These are phyloP conservation scores for Xylaria arbuscula DNA, from an alignment of 2,329 filamentous ascomycete genomes.

Conservation along the genomic window DNA sequence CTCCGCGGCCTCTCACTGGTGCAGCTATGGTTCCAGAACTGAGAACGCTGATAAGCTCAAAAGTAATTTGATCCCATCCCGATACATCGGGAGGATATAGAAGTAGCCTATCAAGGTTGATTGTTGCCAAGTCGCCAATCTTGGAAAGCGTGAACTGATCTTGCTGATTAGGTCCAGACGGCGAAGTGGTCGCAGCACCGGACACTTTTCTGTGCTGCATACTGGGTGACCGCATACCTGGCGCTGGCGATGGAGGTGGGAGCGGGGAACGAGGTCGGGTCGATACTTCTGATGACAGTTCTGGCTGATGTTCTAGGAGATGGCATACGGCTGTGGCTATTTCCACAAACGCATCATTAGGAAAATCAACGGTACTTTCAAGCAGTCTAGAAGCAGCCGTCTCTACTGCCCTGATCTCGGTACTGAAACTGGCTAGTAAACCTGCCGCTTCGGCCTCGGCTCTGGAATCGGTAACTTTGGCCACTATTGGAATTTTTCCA, in stretches of 20 bases:
- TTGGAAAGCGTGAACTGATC: conserved; percentile 77
- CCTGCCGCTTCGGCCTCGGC: conserved; percentile 63
- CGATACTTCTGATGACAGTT: conserved; percentile 47
- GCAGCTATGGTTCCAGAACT: conserved; percentile 60
- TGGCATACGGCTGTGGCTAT: conserved; percentile 80
- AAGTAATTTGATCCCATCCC: conserved; percentile 78
- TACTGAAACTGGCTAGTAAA: conserved; percentile 74
- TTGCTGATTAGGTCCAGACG: conserved; percentile 67
- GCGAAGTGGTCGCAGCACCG: conserved; percentile 59
- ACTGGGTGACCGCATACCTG: conserved; percentile 43
- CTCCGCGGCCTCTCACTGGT: conserved; percentile 68
- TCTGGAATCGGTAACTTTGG: conserved; percentile 58
- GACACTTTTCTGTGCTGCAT: conserved; percentile 59
- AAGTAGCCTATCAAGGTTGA: conserved; percentile 81
- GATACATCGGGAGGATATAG: conserved; percentile 72
- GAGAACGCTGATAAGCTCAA: conserved; percentile 64
- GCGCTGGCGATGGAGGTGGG: conserved; percentile 51
- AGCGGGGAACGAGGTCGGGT: conserved; percentile 54
- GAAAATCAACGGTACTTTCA: conserved; percentile 92
- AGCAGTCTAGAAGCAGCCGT: conserved; percentile 86
- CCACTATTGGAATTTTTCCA: conserved; percentile 62
- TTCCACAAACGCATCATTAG: conserved; percentile 81
- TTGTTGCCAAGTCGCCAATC: conserved; percentile 75
- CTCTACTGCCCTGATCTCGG: conserved; percentile 89
- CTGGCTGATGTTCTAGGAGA: conserved; percentile 65